Evolutionary conservation across 2,329 filamentous ascomycete species (phyloP).

Genomic region (Rachicladosporium sp.): DNA sequence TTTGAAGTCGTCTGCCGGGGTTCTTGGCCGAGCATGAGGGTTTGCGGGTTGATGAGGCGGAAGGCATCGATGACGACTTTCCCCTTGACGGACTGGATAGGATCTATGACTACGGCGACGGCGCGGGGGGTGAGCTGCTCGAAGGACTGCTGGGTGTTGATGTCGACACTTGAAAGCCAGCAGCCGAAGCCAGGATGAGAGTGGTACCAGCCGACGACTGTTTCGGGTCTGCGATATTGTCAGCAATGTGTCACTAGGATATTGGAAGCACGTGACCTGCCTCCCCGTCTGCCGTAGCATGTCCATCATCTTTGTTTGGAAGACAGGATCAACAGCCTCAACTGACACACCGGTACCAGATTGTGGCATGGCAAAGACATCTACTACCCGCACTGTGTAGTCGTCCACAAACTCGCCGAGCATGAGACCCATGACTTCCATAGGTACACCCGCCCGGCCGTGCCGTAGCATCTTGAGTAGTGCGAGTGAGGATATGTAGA

Average conservation of each 20-base stretch:
- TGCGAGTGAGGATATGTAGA: constrained; percentile 96
- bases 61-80: constrained; percentile 99
- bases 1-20: constrained; percentile 96
- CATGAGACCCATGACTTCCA: constrained; percentile 99
- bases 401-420: constrained; percentile 97
- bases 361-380: constrained; percentile 99
- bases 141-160: constrained; percentile 99
- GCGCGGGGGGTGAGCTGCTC: constrained; percentile 94
- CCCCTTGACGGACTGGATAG: constrained; percentile 97
- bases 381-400: constrained; percentile 94
- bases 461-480: constrained; percentile 98
- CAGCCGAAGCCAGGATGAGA: constrained; percentile 98
- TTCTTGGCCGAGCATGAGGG: constrained; percentile 94
- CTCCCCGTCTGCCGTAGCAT: constrained; percentile 96
- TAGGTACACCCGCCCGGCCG: constrained; percentile 91
- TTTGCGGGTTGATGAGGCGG: constrained; percentile 95
- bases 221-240: constrained; percentile 58
- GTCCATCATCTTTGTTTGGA: constrained; percentile 99
- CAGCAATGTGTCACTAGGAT: constrained; percentile 1
- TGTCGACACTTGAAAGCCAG: constrained; percentile 97
- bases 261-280: constrained; percentile 36
- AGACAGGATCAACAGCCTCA: constrained; percentile 94
- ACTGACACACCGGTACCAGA: constrained; percentile 97
- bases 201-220: constrained; percentile 98
- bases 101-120: constrained; percentile 94